Conservation (phyloP, 768 basidiomycete species). For the Coprinopsis marcescibilis region DNA sequence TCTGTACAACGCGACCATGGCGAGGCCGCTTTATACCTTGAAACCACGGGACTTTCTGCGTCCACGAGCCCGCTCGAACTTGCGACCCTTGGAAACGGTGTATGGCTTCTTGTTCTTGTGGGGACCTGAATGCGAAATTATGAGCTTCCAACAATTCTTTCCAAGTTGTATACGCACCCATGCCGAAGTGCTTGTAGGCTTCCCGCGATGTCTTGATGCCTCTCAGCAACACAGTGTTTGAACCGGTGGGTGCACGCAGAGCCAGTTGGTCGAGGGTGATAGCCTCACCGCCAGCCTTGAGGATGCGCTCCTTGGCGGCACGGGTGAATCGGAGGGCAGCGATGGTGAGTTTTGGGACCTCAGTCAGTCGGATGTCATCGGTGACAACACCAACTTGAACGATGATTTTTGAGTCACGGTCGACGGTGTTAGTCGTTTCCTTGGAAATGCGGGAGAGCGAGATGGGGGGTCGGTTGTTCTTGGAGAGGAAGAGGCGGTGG, state of each 20-base stretch:
- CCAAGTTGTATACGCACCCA: constrained; percentile 44
- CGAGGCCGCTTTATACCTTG: constrained; percentile 78
- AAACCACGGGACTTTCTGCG: constrained; percentile 97
- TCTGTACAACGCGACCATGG: no score
- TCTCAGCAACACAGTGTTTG: constrained; percentile 90
- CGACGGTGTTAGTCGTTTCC: constrained; percentile 64
- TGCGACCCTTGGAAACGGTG: constrained; percentile 94
- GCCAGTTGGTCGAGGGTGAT: constrained; percentile 97
- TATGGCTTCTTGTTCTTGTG: constrained; percentile 99
- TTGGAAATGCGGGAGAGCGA: constrained; percentile 90
- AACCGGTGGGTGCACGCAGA: constrained; percentile 86
- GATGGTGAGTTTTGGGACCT: constrained; percentile 85
- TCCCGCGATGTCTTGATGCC: constrained; percentile 93
- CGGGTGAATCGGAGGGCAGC: constrained; percentile 95
- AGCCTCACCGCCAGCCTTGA: constrained; percentile 91
- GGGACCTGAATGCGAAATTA: constrained; percentile 43
- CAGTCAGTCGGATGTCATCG: constrained; percentile 85
- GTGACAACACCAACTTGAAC: constrained; percentile 91
- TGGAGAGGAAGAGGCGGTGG: constrained; percentile 94
- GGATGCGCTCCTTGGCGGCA: constrained; percentile 89
- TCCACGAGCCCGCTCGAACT: constrained; percentile 99
- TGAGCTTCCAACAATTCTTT: not conserved
- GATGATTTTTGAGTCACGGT: constrained; percentile 75
- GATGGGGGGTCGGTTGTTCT: constrained; percentile 93
- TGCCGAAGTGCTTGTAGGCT: constrained; percentile 97